Evolutionary conservation across 495 filamentous ascomycete genomes (phyloP), one percentile per base, ranked within the genome.

Genomic region (Evernia prunastri): DNA sequence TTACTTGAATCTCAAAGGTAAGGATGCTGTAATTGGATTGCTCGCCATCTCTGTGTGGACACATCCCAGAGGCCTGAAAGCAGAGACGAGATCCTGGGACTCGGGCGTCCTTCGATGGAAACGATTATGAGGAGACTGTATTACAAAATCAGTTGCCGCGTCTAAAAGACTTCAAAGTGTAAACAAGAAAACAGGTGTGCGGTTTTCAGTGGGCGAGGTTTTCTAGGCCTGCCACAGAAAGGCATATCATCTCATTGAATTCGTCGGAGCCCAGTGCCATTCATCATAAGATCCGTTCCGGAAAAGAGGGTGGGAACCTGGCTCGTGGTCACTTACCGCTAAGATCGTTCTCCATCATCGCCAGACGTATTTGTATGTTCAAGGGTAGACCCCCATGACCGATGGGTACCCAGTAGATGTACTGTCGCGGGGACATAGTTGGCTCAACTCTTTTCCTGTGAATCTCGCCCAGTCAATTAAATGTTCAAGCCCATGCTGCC

Each of bases 201-300:
- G 29, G 29, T 53, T 2, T 53, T 97, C 94, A 98, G 94, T 92
- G 89, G 92, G 90, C 92, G 84, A 96, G 92, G 94, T 96, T 98
- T 98, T 96, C 93, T 96, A 97, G 91, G 94, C 93, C 92, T 96
- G 91, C 90, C 92, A 74, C 91, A 90, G 90, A 85, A 81, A 84
- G 91, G 91, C 90, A 80, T 94, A 78, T 96, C 90, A 86, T 76
- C 79, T 92, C 89, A 91, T 80, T 77, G 78, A 77, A 65, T 74
- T 79, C 69, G 68, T 97, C 93, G 91, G 92, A 96, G 94, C 95
- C 94, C 94, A 98, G 94, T 98, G 94, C 93, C 92, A 82, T 90
- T 96, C 92, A 97, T 98, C 93, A 90, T 88, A 71, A 71, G 64
- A 72, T 39, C 60, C 9, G 47, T 49, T 40, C 45, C 49, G 36